These are phyloP conservation scores for Phyllachora maydis DNA, from an alignment of 2,329 filamentous ascomycete genomes.

Conservation along the genomic window DNA sequence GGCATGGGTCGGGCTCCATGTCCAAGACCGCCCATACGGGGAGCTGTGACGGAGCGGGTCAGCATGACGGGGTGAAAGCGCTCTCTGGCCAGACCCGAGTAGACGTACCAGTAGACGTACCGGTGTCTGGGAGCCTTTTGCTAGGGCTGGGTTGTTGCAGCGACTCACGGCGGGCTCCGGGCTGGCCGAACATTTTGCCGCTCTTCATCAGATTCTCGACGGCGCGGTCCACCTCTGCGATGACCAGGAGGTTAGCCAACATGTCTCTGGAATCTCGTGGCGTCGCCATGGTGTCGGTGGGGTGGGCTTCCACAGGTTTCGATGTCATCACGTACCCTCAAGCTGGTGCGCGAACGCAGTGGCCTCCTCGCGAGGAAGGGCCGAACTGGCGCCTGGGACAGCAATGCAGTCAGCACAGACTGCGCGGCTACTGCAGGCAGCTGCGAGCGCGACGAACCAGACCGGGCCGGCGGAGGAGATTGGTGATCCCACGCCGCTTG, in stretches of 20 bases:
- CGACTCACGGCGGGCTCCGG: constrained; percentile 59
- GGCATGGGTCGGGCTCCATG: constrained; percentile 59
- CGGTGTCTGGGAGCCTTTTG: constrained; percentile 34
- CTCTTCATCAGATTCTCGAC: constrained; percentile 93
- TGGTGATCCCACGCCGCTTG: constrained; percentile 10
- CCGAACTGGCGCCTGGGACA: constrained; percentile 12
- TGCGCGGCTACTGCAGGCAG: background rate
- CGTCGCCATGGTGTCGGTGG: background rate
- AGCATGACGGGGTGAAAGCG: background rate
- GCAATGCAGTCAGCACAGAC: constrained; percentile 2
- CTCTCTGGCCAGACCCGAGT: constrained; percentile 8
- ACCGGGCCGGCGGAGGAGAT: constrained; percentile 9
- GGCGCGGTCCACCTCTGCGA: constrained; percentile 82
- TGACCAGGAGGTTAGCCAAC: background rate
- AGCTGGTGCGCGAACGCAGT: constrained; percentile 14
- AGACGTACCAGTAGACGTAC: constrained; percentile 39
- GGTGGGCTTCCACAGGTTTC: background rate
- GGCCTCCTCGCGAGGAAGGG: constrained; percentile 12
- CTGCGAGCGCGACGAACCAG: constrained; percentile 6
- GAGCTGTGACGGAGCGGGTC: constrained; percentile 28
- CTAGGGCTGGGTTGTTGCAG: constrained; percentile 39
- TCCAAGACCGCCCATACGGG: constrained; percentile 38
- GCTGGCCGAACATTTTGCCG: constrained; percentile 65
- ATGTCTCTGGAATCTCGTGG: background rate
- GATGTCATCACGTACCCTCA: constrained; percentile 13